phyloP scores from a whole-genome alignment of 345 rosid genomes.

The Turritis glabra region DNA sequence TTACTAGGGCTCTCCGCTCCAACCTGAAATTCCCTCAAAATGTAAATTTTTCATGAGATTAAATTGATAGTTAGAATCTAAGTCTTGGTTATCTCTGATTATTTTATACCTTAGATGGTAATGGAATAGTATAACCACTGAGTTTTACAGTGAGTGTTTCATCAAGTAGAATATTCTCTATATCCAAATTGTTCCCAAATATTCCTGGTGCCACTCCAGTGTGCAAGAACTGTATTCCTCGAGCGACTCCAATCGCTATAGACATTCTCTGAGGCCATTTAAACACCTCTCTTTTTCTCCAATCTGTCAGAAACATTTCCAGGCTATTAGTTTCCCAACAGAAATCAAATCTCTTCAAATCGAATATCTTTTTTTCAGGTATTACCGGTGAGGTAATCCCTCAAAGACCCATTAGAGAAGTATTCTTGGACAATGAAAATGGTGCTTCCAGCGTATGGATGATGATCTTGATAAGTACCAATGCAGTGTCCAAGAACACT shows the following conservation, averaged over 20 bases:
- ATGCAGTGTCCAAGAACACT: slow-evolving; percentile 88
- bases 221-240: slow-evolving; percentile 93
- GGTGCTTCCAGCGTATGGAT: slow-evolving; percentile 50
- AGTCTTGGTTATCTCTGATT: slow-evolving; percentile 8
- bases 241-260: slow-evolving; percentile 71
- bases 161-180: slow-evolving; percentile 71
- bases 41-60: not conserved
- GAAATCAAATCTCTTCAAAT: not conserved
- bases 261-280: slow-evolving; percentile 97
- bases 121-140: slow-evolving; percentile 65
- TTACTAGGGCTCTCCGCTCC: slow-evolving; percentile 58
- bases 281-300: slow-evolving; percentile 69
- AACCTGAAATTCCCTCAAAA: slow-evolving; percentile 41
- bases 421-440: slow-evolving; percentile 75
- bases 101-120: slow-evolving; percentile 68
- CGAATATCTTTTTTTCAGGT: slow-evolving; percentile 1
- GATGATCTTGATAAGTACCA: slow-evolving; percentile 73
- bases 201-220: slow-evolving; percentile 82
- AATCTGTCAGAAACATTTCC: slow-evolving; percentile 48
- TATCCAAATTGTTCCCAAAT: slow-evolving; percentile 70
- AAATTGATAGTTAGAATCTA: slow-evolving; percentile 1
- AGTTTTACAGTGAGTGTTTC: slow-evolving; percentile 77
- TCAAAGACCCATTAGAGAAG: slow-evolving; percentile 68
- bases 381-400: slow-evolving; percentile 69
- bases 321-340: slow-evolving; percentile 9